Conservation (phyloP, 495 filamentous ascomycete species). For the Aspergillus indologenus region DNA sequence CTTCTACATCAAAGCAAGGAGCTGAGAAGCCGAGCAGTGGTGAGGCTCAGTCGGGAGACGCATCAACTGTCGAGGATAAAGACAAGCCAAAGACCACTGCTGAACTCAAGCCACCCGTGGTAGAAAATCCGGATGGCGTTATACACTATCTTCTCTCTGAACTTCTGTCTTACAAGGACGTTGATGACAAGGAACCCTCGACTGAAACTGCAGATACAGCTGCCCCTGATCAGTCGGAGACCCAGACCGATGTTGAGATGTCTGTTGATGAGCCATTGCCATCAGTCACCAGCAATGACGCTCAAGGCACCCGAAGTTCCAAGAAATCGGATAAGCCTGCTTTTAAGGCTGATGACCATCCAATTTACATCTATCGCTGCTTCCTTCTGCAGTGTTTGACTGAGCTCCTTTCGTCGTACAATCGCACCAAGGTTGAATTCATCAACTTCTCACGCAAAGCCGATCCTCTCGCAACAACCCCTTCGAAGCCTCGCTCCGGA, state of each 20-base stretch:
- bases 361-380: constrained; percentile 93
- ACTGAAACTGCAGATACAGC: constrained; percentile 48
- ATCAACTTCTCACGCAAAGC: constrained; percentile 96
- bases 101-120: constrained; percentile 70
- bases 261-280: constrained; percentile 37
- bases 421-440: constrained; percentile 93
- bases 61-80: constrained; percentile 43
- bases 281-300: constrained; percentile 36
- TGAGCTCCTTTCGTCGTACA: constrained; percentile 90
- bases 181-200: constrained; percentile 71
- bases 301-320: constrained; percentile 25
- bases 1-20: constrained; percentile 30
- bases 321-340: constrained; percentile 70
- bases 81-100: constrained; percentile 61
- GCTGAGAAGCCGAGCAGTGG: constrained; percentile 32
- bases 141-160: constrained; percentile 95
- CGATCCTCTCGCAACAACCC: constrained; percentile 76
- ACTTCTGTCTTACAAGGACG: constrained; percentile 85
- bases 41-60: constrained; percentile 25
- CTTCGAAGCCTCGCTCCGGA: constrained; percentile 88
- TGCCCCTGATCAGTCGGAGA: constrained; percentile 32
- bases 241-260: constrained; percentile 53
- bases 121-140: constrained; percentile 93
- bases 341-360: constrained; percentile 91
- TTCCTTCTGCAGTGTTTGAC: constrained; percentile 92